Evolutionary conservation across 1,284 basidiomycete species (phyloP).

Genomic region (Macrocystidia cucumis): DNA sequence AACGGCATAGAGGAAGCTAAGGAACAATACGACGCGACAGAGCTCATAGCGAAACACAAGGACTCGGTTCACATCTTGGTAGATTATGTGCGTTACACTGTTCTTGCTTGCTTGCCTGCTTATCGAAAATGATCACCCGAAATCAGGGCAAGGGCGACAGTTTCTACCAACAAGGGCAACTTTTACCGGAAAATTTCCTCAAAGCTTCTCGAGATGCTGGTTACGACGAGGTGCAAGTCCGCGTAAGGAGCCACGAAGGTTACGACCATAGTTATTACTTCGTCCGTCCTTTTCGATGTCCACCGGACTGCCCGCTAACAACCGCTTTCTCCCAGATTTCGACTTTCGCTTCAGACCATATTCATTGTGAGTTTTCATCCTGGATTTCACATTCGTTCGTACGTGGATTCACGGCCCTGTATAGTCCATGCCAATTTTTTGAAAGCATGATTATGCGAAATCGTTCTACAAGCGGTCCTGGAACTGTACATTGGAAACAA

Average conservation of each 20-base stretch:
- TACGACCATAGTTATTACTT: constrained; percentile 96
- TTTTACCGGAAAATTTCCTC: constrained; percentile 86
- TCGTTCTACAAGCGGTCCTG: constrained; percentile 5
- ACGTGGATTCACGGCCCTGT: constrained; percentile 6
- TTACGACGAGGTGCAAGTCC: constrained; percentile 70
- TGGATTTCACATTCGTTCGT: no score
- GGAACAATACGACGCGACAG: constrained; percentile 76
- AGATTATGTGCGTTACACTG: constrained; percentile 61
- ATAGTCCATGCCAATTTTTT: constrained; percentile 74
- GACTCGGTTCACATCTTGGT: constrained; percentile 75
- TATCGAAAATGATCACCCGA: constrained; percentile 1
- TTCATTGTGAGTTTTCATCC: constrained; percentile 43
- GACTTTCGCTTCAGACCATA: constrained; percentile 64
- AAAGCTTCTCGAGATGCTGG: constrained; percentile 70
- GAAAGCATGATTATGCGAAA: constrained; percentile 44
- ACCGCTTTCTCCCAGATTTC: constrained; percentile 51
- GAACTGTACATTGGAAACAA: constrained; percentile 6
- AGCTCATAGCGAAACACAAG: constrained; percentile 63
- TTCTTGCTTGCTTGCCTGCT: neutral
- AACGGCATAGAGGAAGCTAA: constrained; percentile 76
- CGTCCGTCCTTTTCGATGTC: constrained; percentile 32
- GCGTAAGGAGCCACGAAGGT: constrained; percentile 76
- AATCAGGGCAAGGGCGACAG: constrained; percentile 78
- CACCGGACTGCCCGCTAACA: constrained; percentile 34
- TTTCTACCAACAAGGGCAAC: constrained; percentile 81